Percentiles rank a stretch among this genome's conserved stretches.
Conservation (phyloP, 2,329 filamentous ascomycete species). For the Colletotrichum tamarilloi region DNA sequence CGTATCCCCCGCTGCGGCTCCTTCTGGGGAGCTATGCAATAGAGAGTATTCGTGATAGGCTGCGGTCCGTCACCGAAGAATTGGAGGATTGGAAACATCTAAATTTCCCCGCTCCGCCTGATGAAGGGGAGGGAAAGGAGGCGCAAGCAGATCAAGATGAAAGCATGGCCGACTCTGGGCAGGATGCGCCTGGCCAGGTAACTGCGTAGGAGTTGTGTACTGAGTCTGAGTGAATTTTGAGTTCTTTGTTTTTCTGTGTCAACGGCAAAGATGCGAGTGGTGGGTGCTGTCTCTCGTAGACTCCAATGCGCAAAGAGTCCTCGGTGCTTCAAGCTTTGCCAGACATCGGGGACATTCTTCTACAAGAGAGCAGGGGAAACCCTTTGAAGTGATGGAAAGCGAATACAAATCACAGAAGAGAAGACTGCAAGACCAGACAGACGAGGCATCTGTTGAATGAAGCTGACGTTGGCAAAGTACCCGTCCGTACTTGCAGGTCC, state of each 20-base stretch:
- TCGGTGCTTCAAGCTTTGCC: no score
- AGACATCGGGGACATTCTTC: no score
- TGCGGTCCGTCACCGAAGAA: constrained; percentile 94
- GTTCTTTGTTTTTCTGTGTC: no score
- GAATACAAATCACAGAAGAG: not conserved
- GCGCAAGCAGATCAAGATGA: constrained; percentile 25
- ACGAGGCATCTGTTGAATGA: not conserved
- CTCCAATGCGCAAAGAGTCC: no score
- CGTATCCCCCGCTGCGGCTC: constrained; percentile 88
- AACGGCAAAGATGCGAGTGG: not conserved
- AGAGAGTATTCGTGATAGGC: constrained; percentile 90
- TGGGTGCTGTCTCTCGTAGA: no score
- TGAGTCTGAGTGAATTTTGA: no score
- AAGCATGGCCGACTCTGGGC: constrained; percentile 10
- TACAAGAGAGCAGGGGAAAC: not conserved
- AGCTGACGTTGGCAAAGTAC: not conserved
- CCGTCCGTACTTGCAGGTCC: no score
- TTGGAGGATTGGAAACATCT: constrained; percentile 93
- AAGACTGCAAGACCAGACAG: not conserved
- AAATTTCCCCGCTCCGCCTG: constrained; percentile 69
- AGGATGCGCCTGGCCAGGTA: constrained; percentile 10
- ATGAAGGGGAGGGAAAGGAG: constrained; percentile 39
- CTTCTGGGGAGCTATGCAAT: constrained; percentile 95
- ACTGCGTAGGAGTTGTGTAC: not conserved
- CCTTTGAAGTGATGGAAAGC: not conserved